phyloP scores from a whole-genome alignment of 1,139 yeast species.

The Candida smagusa region DNA sequence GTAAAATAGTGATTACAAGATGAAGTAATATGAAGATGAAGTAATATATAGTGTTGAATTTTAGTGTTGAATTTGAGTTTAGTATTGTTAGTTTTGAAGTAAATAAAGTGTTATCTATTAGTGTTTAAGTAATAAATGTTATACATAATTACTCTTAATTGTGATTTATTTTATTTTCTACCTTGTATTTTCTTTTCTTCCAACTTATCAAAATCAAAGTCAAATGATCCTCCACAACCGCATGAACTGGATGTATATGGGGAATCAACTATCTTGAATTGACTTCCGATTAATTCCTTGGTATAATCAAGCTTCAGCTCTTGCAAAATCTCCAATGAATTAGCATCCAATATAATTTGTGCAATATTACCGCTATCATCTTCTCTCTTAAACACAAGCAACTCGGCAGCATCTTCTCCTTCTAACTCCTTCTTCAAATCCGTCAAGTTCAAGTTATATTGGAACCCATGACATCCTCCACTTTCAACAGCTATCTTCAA shows the following conservation, averaged over 20 bases:
- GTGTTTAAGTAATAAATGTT: too few species aligned
- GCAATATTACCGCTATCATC: slow-evolving; percentile 43
- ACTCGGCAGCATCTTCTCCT: slow-evolving; percentile 38
- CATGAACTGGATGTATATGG: slow-evolving; percentile 90
- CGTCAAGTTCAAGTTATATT: slow-evolving; percentile 70
- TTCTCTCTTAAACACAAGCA: slow-evolving; percentile 61
- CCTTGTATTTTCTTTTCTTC: slow-evolving; percentile 19
- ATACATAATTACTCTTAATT: too few species aligned
- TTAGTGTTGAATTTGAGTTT: too few species aligned
- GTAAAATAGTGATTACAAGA: too few species aligned
- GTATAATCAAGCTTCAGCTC: slow-evolving; percentile 88
- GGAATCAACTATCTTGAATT: slow-evolving; percentile 86
- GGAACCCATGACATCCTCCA: slow-evolving; percentile 99
- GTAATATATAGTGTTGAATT: too few species aligned
- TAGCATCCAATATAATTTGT: slow-evolving; percentile 71
- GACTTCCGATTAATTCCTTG: slow-evolving; percentile 91
- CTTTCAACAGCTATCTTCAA: slow-evolving; percentile 83
- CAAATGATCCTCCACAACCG: slow-evolving; percentile 96
- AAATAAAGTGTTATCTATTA: too few species aligned
- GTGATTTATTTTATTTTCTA: too few species aligned
- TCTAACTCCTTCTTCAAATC: slow-evolving; percentile 41
- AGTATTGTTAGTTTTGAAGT: too few species aligned
- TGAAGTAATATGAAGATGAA: too few species aligned
- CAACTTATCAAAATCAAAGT: slow-evolving; percentile 69
- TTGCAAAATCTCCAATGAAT: slow-evolving; percentile 75